Base-by-base conservation (phyloP, 805 yeast species). In the Hemisphaericaspora nanyangensis region DNA sequence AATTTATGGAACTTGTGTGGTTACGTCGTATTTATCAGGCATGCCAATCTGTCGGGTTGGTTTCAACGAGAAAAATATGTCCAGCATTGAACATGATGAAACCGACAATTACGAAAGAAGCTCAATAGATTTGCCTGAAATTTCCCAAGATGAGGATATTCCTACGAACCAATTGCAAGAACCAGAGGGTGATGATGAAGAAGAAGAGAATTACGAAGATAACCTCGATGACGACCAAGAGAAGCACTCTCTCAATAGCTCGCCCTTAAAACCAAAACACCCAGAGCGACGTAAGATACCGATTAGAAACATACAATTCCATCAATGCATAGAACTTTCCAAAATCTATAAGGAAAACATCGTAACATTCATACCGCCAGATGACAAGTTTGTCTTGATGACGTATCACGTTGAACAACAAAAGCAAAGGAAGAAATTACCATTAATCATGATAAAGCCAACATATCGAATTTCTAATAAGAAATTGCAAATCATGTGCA, bases 331-430 rank as follows among this genome's bases (percentile, higher is more conserved):
- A n/a, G 71, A 84, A 36, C 62, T 87, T 28, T 76, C 82, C 2
- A 71, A 80, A 37, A 74, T 85, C 46, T 95, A 90, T 57, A 57
- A 64, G 13, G 72, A 74, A 6, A 82, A 88, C 49, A 74, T 79
- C 40, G 78, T 90, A 24, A 77, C 81, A 20, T 90, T 89, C 56
- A 77, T 84, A 13, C 96, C 97, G 12, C 96, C 96, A 0, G 96
- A 88, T 35, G 73, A 68, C 41, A 56, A 63, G 39, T 70, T 70
- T 37, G 50, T 53, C 2, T 50, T 68, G 2, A 57, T 69, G 53
- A 55, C 65, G 3, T 65, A 67, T 43, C 54, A 73, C 4, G 70
- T 68, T 30, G 76, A 74, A 15, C 61, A 63, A 28, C 68, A 59
- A 38, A 55, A 69, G 17, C 69, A 68, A 35, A 50, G 48, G 28